A percentile compares a stretch with the other conserved stretches of the same genome.
phyloP scores from a whole-genome alignment of 2,329 filamentous ascomycete species.

The Penicillium frequentans region DNA sequence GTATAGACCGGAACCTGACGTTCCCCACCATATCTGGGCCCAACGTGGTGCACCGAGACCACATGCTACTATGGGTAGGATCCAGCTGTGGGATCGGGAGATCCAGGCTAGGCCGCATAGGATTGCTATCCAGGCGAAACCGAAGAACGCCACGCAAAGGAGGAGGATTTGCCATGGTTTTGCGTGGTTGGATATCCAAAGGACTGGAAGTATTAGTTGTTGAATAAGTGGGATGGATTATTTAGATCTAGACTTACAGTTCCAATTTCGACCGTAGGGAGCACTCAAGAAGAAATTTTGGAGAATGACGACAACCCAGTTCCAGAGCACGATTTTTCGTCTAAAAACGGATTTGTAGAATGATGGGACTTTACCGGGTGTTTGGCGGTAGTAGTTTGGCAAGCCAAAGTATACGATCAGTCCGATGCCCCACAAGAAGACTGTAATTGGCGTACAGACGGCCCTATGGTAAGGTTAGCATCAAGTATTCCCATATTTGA shows the following conservation, averaged over 20 bases:
- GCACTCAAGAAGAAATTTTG: constrained; percentile 69
- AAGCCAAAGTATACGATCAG: constrained; percentile 60
- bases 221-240: neutral
- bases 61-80: constrained; percentile 66
- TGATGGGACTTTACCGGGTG: constrained; percentile 62
- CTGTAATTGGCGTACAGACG: constrained; percentile 58
- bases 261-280: constrained; percentile 67
- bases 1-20: constrained; percentile 60
- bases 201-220: constrained; percentile 35
- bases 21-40: constrained; percentile 68
- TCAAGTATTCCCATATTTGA: neutral
- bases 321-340: constrained; percentile 67
- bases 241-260: constrained; percentile 41
- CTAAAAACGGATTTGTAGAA: constrained; percentile 64
- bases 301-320: constrained; percentile 62
- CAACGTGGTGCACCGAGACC: constrained; percentile 65
- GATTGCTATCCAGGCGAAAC: constrained; percentile 56
- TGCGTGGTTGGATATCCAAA: constrained; percentile 60
- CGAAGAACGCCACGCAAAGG: constrained; percentile 49
- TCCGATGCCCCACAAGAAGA: constrained; percentile 59
- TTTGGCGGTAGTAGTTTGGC: constrained; percentile 66
- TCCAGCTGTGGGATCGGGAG: constrained; percentile 64
- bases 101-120: constrained; percentile 53
- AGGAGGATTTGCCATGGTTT: constrained; percentile 58
- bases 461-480: constrained; percentile 37